A percentile compares a stretch with the other conserved stretches of the same genome.
Conservation (phyloP, 2,329 filamentous ascomycete species). For the Colletotrichum navitas region DNA sequence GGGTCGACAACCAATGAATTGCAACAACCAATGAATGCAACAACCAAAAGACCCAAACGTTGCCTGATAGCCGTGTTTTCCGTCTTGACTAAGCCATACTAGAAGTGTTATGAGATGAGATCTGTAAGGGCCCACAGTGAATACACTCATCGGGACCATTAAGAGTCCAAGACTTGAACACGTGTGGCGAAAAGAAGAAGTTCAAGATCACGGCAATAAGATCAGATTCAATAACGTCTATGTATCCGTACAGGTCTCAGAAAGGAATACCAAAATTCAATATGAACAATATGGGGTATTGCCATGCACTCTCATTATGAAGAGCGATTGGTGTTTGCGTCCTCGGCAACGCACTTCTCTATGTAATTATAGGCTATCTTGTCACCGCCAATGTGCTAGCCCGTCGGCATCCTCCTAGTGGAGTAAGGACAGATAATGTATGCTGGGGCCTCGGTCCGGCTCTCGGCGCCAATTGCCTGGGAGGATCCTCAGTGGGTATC, state of each 20-base stretch:
- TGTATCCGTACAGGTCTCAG: not conserved
- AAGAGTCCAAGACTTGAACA: not conserved
- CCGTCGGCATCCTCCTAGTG: conserved; percentile 1
- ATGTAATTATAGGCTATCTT: too few relatives aligned
- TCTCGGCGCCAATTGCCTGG: conserved; percentile 10
- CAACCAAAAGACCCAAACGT: not conserved
- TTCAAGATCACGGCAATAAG: not conserved
- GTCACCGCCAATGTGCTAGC: too few relatives aligned
- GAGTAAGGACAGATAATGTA: fast-evolving
- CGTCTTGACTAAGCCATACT: not conserved
- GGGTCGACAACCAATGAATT: not conserved
- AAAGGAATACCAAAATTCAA: not conserved
- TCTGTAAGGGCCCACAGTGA: too few relatives aligned
- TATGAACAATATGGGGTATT: not conserved
- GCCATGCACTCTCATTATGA: not conserved
- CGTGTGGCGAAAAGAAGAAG: not conserved
- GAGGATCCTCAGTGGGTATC: not conserved
- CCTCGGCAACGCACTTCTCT: conserved; percentile 41
- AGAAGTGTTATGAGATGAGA: not conserved
- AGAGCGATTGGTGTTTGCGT: conserved; percentile 32
- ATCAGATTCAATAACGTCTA: not conserved
- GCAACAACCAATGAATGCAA: not conserved
- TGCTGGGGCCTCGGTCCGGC: not conserved
- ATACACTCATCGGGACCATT: not conserved
- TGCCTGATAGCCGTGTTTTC: not conserved